These are phyloP conservation scores for Trypanosoma avium DNA, from an alignment of 208 protist species.

Conservation along the genomic window DNA sequence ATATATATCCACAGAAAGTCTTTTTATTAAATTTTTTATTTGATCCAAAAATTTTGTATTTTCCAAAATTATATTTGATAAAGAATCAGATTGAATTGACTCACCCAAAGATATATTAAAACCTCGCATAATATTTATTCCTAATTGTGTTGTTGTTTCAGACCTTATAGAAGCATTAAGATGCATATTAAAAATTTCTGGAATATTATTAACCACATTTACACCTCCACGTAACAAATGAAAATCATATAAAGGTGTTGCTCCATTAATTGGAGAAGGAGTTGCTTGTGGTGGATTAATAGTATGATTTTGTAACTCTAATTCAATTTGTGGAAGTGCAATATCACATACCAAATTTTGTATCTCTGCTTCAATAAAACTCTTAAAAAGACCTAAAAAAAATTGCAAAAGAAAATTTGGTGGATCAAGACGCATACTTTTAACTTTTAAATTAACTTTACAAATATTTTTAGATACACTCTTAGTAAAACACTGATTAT, in stretches of 20 bases:
- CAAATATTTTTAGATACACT: conserved; percentile 12
- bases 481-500: not conserved
- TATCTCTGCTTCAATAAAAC: conserved; percentile 18
- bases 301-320: conserved; percentile 24
- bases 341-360: conserved; percentile 27
- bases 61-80: too few species aligned
- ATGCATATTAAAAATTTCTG: conserved; percentile 15
- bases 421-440: conserved; percentile 18
- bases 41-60: too few species aligned
- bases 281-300: conserved; percentile 8
- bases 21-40: not conserved
- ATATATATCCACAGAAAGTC: not conserved
- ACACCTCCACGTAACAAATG: conserved; percentile 21
- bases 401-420: conserved; percentile 27
- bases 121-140: conserved; percentile 14
- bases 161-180: conserved; percentile 2
- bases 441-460: conserved; percentile 14
- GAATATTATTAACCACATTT: conserved; percentile 25
- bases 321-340: conserved; percentile 19
- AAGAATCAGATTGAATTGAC: too few species aligned
- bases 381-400: not conserved
- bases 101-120: conserved; percentile 18
- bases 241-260: conserved; percentile 8
- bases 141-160: conserved; percentile 23
- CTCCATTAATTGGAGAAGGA: conserved; percentile 19